Evolutionary conservation across 345 rosid species (phyloP), one percentile per base, ranked within the genome.

Genomic region (Salix arbutifolia): DNA sequence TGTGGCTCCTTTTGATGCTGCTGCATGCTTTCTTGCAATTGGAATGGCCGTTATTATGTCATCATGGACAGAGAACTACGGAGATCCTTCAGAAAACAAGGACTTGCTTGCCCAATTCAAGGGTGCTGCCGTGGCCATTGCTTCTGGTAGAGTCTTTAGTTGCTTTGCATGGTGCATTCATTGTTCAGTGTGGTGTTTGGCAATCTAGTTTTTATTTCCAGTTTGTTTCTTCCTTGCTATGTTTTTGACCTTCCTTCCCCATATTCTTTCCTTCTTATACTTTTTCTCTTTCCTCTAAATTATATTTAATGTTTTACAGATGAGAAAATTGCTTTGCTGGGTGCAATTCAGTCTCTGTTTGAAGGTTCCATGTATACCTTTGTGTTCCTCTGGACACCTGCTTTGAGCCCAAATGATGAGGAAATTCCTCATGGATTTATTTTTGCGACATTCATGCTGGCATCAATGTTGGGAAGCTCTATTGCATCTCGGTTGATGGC

Each of bases 311-410:
- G 8, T 58, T 62, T 56, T 28, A 72, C 82, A 94, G 98, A 94
- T 88, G 98, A 95, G 79, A 95, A 93, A 84, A 95, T 95, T 71
- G 97, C 97, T 12, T 80, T 95, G 84, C 83, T 94, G 81, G 99
- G 99, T 18, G 99, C 99, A 65, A 95, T 95, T 70, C 99, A 95
- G 80, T 95, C 99, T 52, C 85, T 95, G 67, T 95, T 95, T 84
- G 99, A 95, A 86, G 97, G 97, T 70, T 95, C 99, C 5, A 95
- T 95, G 99, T 95, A 95, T 83, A 95, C 99, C 76, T 95, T 95
- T 71, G 99, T 95, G 65, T 95, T 95, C 89, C 96, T 95, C 25
- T 95, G 99, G 99, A 93, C 99, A 68, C 97, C 97, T 74, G 96
- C 97, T 69, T 83, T 95, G 72, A 91, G 97, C 85, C 97, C 99